Base-by-base conservation (phyloP, 306 rosid species). In the Vigna radiata region DNA sequence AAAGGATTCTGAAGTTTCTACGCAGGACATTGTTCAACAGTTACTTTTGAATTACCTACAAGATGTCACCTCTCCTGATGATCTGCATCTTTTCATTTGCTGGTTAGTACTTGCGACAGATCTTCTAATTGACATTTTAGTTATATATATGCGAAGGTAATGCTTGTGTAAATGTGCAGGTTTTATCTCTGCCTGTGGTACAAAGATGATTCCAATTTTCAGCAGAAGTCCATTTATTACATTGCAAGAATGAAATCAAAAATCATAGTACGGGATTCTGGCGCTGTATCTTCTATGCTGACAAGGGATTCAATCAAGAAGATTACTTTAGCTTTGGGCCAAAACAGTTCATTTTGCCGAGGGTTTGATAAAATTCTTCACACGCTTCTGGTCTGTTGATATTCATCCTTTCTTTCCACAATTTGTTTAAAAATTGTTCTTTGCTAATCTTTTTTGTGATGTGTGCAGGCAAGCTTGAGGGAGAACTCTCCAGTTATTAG, bases 311-410 rank as follows among this genome's bases (percentile, higher is more conserved):
- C 86, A 49, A 78, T 89, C 63, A 95, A 91, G 89, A 88, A 85
- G 80, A 87, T 95, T 72, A 83, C 99, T 76, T 83, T 87, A 58
- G 92, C 91, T 37, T 83, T 95, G 88, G 96, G 97, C 59, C 98
- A 87, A 71, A 92, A 90, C 63, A 95, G 89, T 85, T 95, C 99
- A 64, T 89, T 95, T 85, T 86, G 88, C 80, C 88, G 99, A 75
- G 99, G 99, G 77, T 92, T 95, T 84, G 97, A 95, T 87, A 95
- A 86, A 86, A 95, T 95, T 70, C 91, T 95, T 77, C 88, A 87
- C 82, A 54, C 85, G 87, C 96, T 95, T 82, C 85, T 95, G 99
- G 99, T 95, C 80, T 86, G 98, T 87, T 27, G 68, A 73, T 73
- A 10, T 68, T 77, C 82, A 73, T 29, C 46, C 65, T 75, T 44